Conservation (phyloP, 2,329 filamentous ascomycete species). For the Trematosphaeria pertusa region DNA sequence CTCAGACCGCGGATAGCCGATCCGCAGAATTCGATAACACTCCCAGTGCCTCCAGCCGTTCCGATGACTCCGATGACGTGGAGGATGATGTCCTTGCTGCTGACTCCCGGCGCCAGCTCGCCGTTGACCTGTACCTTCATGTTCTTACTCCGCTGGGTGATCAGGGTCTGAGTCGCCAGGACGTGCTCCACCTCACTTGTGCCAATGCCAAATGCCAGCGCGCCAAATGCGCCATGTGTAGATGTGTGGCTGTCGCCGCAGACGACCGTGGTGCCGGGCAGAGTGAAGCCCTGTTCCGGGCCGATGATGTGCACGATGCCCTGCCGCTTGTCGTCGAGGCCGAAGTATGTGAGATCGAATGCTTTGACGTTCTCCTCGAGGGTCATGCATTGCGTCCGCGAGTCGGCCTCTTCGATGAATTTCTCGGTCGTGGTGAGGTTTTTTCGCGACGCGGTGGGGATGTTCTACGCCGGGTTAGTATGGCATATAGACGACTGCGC, state of each 20-base stretch:
- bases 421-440: constrained; percentile 90
- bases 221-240: constrained; percentile 94
- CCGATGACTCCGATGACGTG: constrained; percentile 93
- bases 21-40: constrained; percentile 96
- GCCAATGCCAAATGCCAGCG: constrained; percentile 94
- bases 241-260: constrained; percentile 98
- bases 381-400: constrained; percentile 89
- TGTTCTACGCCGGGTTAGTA: constrained; percentile 67
- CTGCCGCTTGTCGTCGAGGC: constrained; percentile 93
- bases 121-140: constrained; percentile 97
- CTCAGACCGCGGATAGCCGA: constrained; percentile 88
- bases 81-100: constrained; percentile 93
- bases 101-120: constrained; percentile 86
- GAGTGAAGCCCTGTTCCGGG: constrained; percentile 97
- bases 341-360: constrained; percentile 96
- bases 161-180: constrained; percentile 91
- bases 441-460: constrained; percentile 90
- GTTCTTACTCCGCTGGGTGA: constrained; percentile 96
- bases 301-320: constrained; percentile 99
- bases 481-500: constrained; percentile 3
- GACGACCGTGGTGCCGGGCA: constrained; percentile 94
- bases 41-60: constrained; percentile 91
- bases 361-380: constrained; percentile 97
- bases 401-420: constrained; percentile 95
- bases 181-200: constrained; percentile 99